Base-by-base conservation (phyloP, 2,329 filamentous ascomycete genomes). In the Coniochaeta sp. region DNA sequence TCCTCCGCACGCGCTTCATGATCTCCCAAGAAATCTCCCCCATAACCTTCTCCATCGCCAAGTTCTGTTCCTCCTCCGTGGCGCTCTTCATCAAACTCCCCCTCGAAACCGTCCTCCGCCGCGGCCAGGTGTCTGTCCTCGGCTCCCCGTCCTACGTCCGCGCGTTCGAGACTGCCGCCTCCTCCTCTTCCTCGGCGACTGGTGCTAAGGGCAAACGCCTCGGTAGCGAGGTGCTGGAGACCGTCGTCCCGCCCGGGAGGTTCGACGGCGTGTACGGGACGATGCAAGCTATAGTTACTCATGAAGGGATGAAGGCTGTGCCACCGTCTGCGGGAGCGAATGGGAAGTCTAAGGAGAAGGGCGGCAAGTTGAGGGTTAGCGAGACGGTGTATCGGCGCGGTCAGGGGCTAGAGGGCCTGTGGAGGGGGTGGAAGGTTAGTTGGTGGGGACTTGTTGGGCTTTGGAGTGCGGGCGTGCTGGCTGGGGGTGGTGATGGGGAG, bases 241-340 rank as follows among this genome's bases (percentile, higher is more conserved):
- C 89, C 0, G 85, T 96, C 51, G 83, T 97, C 1, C 83, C 87
- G 2, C 77, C 89, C 0, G 91, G 91, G 2, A 81, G 81, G 4
- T 99, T 96, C 66, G 77, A 82, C 30, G 94, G 94, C n/a, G 77
- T 96, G 1, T 67, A 94, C n/a, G 89, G 90, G 3, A 96, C 92
- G 2, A 91, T 96, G 80, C 92, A 90, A 76, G 81, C 82, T 54
- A 94, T 99, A 55, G 78, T 88, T 1, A 79, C 85, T 31, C 88
- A 95, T 60, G 94, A 99, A 67, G 94, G 94, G 7, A 75, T 74
- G 54, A 73, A 81, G 8, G 68, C 76, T 58, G 67, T 71, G 58
- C 58, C 60, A 45, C 58, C 50, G 42, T 65, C 51, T 61, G 57
- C 57, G 65, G 67, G 60, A 52, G 52, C 28, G 62, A 67, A 58